Base-by-base conservation (phyloP, 805 yeast genomes). In the Nakazawaea peltata region DNA sequence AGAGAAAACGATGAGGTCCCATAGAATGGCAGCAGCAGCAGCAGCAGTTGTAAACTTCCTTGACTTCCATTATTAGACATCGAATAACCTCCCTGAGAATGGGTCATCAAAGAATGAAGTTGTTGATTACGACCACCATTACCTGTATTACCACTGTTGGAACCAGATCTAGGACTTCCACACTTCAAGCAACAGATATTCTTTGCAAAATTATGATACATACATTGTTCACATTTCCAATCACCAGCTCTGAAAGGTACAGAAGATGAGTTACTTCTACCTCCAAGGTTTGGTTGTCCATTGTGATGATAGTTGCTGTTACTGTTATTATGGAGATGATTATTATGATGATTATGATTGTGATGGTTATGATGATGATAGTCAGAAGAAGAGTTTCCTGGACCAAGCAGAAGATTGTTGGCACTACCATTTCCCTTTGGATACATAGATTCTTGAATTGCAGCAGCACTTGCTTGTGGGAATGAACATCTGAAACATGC, bases 211-310 rank as follows among this genome's bases (percentile, higher is more conserved):
- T 87, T 87, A 57, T 87, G 96, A 56, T 88, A 88, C 23, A 77
- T 69, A 55, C 96, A 88, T 18, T 72, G 65, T 37, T 81, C 88
- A 63, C 96, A 88, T 56, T 86, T 87, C 96, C 96, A 88, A 59
- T 87, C 97, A 34, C 96, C 96, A 3, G 96, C 96, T 48, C 97
- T 71, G 59, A 88, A 88, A 21, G 96, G 95, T n/a, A 88, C 94
- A 47, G 74, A 64, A 4, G 60, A 53, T 10, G 54, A 40, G 16
- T 40, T 43, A 26, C 44, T 43, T 22, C 36, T 40, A 45, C 39
- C 35, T 40, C 36, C 36, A 41, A 31, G 33, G 39, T 37, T 11
- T 28, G 39, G 21, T 40, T 42, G 29, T 44, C 38, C 36, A 43
- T 45, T 26, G 39, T 36, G 31, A 44, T 39, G 34, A 39, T 40